These are phyloP conservation scores for Trichoderma sp. DNA, from an alignment of 2,329 filamentous ascomycete genomes.

Conservation along the genomic window DNA sequence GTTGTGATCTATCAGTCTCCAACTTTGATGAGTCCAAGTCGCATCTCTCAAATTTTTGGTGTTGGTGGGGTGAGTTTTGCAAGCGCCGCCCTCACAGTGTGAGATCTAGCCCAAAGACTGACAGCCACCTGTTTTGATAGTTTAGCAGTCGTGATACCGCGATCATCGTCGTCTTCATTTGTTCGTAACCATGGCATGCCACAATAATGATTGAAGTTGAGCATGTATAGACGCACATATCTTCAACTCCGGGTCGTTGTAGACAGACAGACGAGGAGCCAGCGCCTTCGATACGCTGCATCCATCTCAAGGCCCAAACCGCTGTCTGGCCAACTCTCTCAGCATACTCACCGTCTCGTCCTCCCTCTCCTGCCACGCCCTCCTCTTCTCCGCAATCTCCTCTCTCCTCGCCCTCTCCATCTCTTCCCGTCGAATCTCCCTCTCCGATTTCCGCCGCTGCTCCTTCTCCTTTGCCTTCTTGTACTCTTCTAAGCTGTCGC, in stretches of 20 bases:
- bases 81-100: conserved; percentile 20
- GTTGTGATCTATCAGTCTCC: not conserved
- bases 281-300: not conserved
- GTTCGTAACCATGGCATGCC: not conserved
- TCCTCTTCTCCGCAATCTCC: conserved; percentile 75
- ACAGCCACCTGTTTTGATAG: not conserved
- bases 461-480: conserved; percentile 64
- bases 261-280: not conserved
- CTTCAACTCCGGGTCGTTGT: not conserved
- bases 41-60: conserved; percentile 11
- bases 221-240: not conserved
- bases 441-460: conserved; percentile 75
- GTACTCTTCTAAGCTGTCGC: conserved; percentile 62
- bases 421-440: conserved; percentile 81
- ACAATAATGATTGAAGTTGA: not conserved
- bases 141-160: not conserved
- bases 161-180: not conserved
- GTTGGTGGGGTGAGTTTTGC: conserved; percentile 10
- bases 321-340: conserved; percentile 71
- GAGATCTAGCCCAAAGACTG: not conserved
- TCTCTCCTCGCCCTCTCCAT: conserved; percentile 68
- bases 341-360: conserved; percentile 81
- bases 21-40: not conserved
- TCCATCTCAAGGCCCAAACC: conserved; percentile 57
- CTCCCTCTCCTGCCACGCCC: conserved; percentile 71